These are phyloP conservation scores for Kodamaea restingae DNA, from an alignment of 805 yeast species.

Conservation along the genomic window DNA sequence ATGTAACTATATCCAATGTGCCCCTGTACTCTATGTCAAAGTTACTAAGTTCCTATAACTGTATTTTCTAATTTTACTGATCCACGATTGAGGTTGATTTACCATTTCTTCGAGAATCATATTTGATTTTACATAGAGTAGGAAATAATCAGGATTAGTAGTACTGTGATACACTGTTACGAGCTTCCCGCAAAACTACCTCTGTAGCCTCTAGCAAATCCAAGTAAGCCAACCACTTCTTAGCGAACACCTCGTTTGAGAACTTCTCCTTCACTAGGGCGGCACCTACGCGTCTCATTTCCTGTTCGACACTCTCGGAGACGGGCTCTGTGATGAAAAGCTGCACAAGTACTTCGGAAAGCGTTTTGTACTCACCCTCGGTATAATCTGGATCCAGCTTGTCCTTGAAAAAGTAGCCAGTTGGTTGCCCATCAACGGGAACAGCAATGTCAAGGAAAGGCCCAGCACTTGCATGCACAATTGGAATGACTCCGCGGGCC, in stretches of 20 bases:
- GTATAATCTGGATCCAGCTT: constrained; percentile 66
- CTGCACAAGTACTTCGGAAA: constrained; percentile 46
- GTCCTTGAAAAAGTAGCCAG: constrained; percentile 80
- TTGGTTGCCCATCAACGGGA: constrained; percentile 24
- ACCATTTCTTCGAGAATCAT: no score
- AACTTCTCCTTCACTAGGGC: constrained; percentile 50
- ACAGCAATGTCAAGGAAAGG: constrained; percentile 84
- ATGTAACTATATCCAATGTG: no score
- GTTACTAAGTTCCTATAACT: no score
- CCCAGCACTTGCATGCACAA: constrained; percentile 94
- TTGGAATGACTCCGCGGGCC: constrained; percentile 80
- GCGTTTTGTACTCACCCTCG: constrained; percentile 33
- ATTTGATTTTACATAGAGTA: no score
- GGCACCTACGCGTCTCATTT: constrained; percentile 45
- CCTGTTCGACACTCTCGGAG: constrained; percentile 29
- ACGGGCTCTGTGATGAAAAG: constrained; percentile 36
- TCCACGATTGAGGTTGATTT: no score
- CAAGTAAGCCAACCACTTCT: constrained; percentile 44
- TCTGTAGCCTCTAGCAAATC: constrained; percentile 21
- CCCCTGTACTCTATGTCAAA: no score
- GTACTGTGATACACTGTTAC: constrained; percentile 1
- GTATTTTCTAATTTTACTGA: no score
- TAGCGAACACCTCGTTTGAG: constrained; percentile 55
- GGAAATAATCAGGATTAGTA: no score
- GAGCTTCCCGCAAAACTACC: constrained; percentile 20